Percentiles rank a stretch among this genome's conserved stretches.
Conservation (phyloP, 768 basidiomycete species). For the Agaricus blazei region DNA sequence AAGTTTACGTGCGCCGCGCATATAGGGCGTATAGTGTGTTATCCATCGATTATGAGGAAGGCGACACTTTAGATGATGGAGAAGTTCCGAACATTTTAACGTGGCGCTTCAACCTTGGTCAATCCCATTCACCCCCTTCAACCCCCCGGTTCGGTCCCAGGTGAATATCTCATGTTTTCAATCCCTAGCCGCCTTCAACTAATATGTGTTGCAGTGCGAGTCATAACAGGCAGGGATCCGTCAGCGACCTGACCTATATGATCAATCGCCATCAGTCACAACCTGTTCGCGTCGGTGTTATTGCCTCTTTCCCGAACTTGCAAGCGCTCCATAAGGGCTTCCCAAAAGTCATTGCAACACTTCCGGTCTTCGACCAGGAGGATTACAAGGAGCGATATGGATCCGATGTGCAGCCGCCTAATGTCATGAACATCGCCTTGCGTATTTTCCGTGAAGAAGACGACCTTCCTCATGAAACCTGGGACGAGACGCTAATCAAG, state of each 20-base stretch:
- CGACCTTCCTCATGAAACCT: constrained; percentile 71
- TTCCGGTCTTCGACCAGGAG: constrained; percentile 67
- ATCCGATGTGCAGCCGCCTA: constrained; percentile 67
- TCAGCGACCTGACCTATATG: constrained; percentile 93
- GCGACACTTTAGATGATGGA: constrained; percentile 77
- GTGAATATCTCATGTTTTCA: constrained; percentile 25
- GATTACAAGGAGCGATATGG: constrained; percentile 80
- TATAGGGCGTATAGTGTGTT: constrained; percentile 92
- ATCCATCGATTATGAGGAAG: constrained; percentile 93
- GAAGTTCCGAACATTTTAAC: constrained; percentile 77
- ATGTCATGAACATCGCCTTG: constrained; percentile 91
- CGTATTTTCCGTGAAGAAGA: constrained; percentile 82
- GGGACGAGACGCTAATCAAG: constrained; percentile 65
- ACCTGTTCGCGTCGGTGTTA: constrained; percentile 85
- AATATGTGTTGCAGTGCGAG: constrained; percentile 38
- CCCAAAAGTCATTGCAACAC: constrained; percentile 60
- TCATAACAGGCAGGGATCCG: constrained; percentile 75
- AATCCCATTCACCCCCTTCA: constrained; percentile 79
- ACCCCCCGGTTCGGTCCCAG: constrained; percentile 63
- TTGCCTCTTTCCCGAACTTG: constrained; percentile 85
- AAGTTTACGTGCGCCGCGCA: constrained; percentile 93
- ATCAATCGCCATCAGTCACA: constrained; percentile 84
- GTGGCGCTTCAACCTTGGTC: constrained; percentile 95
- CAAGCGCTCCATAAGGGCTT: constrained; percentile 68
- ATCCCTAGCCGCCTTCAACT: background rate